Evolutionary conservation across 129 eudicot species (phyloP).

Genomic region (Flaveria sonorensis): DNA sequence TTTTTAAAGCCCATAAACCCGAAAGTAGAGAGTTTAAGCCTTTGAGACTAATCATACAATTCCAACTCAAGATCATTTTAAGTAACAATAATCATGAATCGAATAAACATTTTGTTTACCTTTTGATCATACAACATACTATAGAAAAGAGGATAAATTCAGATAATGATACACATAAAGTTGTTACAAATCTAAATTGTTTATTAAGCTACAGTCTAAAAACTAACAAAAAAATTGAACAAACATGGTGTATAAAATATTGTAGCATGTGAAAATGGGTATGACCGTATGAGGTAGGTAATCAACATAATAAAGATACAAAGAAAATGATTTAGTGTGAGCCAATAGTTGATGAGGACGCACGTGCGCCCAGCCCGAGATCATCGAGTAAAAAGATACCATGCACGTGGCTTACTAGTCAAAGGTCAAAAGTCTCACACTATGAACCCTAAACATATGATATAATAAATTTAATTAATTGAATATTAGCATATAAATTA

Average conservation of each 20-base stretch:
- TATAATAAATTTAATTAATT: neutral
- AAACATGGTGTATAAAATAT: neutral
- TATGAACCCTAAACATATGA: slow-evolving; percentile 9
- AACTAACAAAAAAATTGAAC: too few relatives aligned
- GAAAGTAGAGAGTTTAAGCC: neutral
- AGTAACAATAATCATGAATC: too few relatives aligned
- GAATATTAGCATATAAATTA: neutral
- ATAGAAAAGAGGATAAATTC: neutral
- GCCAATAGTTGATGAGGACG: slow-evolving; percentile 42
- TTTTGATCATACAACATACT: too few relatives aligned
- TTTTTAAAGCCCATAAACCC: neutral
- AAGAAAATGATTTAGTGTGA: slow-evolving; percentile 25
- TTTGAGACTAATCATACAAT: neutral
- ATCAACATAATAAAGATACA: neutral
- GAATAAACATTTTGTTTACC: too few relatives aligned
- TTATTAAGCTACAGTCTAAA: neutral
- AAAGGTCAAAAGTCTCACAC: slow-evolving; percentile 72
- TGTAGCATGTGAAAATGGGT: slow-evolving; percentile 20
- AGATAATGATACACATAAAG: neutral
- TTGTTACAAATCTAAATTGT: neutral
- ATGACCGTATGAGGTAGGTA: slow-evolving; percentile 8
- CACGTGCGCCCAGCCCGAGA: slow-evolving; percentile 79
- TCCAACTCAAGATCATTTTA: neutral
- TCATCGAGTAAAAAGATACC: slow-evolving; percentile 90
- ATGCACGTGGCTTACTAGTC: slow-evolving; percentile 86